Conservation (phyloP, 176 grass and related monocot species). For the Zoysia japonica region DNA sequence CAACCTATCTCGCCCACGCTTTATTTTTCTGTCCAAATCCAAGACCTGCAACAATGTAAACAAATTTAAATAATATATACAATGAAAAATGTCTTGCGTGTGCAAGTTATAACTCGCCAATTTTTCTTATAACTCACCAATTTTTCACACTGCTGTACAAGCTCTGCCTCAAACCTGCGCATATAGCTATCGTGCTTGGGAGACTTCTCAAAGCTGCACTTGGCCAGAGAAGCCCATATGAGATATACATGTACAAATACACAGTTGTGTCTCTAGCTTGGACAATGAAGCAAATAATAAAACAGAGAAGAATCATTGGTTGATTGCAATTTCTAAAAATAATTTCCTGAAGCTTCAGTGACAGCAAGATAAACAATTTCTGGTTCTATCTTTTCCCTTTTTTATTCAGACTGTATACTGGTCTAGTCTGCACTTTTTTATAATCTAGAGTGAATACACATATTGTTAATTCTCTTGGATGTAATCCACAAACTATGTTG, state of each 20-base stretch:
- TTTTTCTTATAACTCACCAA: conserved; percentile 76
- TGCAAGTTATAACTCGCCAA: conserved; percentile 59
- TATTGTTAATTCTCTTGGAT: neutral
- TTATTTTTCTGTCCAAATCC: conserved; percentile 92
- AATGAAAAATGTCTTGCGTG: neutral
- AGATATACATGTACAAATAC: conserved; percentile 1
- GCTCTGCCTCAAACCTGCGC: conserved; percentile 79
- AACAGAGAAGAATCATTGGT: conserved; percentile 15
- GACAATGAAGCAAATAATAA: conserved; percentile 2
- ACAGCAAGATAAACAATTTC: neutral
- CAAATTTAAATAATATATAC: conserved; percentile 9
- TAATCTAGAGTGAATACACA: neutral
- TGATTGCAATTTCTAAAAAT: neutral
- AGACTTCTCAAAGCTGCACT: conserved; percentile 85
- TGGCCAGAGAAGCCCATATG: conserved; percentile 26
- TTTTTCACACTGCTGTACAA: conserved; percentile 91
- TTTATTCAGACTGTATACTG: neutral
- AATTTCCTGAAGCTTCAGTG: neutral
- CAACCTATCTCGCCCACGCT: conserved; percentile 74
- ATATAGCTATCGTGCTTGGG: conserved; percentile 68
- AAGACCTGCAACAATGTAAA: conserved; percentile 56
- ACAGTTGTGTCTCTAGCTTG: conserved; percentile 2
- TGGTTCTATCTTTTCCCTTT: neutral
- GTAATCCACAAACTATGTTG: neutral
- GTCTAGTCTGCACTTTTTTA: neutral